Evolutionary conservation across 306 rosid genomes (phyloP), one percentile per base, ranked within the genome.

Genomic region (Dicorynia guianensis): DNA sequence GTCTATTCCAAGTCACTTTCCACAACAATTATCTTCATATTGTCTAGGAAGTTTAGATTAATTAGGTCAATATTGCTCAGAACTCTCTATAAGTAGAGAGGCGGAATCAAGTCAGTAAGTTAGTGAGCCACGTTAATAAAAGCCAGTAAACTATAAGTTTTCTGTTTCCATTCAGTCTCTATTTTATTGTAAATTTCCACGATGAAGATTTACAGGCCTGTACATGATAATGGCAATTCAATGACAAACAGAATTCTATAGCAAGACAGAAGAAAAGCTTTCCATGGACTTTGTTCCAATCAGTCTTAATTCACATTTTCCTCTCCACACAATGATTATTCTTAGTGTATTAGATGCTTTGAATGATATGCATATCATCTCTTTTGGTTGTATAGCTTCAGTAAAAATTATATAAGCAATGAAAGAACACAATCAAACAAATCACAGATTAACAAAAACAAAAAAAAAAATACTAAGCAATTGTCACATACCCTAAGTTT

Each of bases 401-500:
- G 64, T 8, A 76, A 59, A 43, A 48, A 50, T 39, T 69, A 47
- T n/a, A 67, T 55, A 50, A 55, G 14, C 46, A 64, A 54, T 53
- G 47, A 67, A 47, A 61, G 17, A 25, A 35, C 52, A 40, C 34
- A 76, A 43, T 11, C 36, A 18, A 57, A 64, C n/a, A 72, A 61
- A 50, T 39, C 64, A 72, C 17, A 76, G 52, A 61, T 11, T 18
- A 34, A 15, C 8, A 47, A 25, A 14, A 20, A 20, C 11, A 30
- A n/a, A n/a, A 20, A 42, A 6, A 8, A 20, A 20, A n/a, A 30
- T 40, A 44, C 48, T 47, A n/a, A 75, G 57, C 71, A 55, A 67
- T 11, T 66, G 74, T 61, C 63, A 69, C 96, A 63, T 90, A 96
- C 99, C 96, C 99, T 84, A 69, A 96, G 85, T 85, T 96, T 96